Evolutionary conservation across 2,329 filamentous ascomycete species (phyloP), one percentile per base, ranked within the genome.

Genomic region (Exserohilum turcica): DNA sequence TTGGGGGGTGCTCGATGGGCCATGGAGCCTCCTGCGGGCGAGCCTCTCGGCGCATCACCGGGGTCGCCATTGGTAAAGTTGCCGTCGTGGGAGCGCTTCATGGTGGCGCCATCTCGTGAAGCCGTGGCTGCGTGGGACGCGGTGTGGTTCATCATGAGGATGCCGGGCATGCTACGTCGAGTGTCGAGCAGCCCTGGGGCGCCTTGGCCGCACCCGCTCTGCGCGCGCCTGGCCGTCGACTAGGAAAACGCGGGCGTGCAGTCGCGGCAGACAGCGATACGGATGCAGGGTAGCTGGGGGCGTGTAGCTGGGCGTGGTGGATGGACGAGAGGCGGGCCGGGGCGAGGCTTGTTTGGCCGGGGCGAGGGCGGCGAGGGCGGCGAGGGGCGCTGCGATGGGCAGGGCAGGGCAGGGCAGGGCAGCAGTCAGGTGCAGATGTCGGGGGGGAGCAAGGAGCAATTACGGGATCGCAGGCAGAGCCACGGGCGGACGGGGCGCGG

Each of bases 81-180:
- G 47, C 63, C 66, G 15, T 72, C 65, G 43, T 66, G 55, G 29
- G 56, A 62, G 54, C 65, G 67, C 61, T 72, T 72, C 54, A 61
- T 67, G 57, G 42, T 65, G 6, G 70, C 61, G 45, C 60, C 66
- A 38, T 73, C 65, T 59, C 65, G 67, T 62, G 55, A 51, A 54
- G 61, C 57, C 36, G 59, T 46, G 37, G 72, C 68, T 59, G 70
- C 72, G 47, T 74, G 66, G 59, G 67, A 70, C 63, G 71, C 73
- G 71, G 73, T 76, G 62, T 76, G 65, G 62, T 79, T 75, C 79
- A 80, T 81, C 61, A 73, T 74, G 68, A 79, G 68, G 64, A 78
- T 69, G 61, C 79, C 79, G 61, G 78, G 78, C 79, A 81, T 81
- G 68, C 60, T 75, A 71, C 65, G 66, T 54, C 61, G 60, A 56